These are phyloP conservation scores for Coprinopsis strossmayeri DNA, from an alignment of 768 basidiomycete genomes.

Conservation along the genomic window DNA sequence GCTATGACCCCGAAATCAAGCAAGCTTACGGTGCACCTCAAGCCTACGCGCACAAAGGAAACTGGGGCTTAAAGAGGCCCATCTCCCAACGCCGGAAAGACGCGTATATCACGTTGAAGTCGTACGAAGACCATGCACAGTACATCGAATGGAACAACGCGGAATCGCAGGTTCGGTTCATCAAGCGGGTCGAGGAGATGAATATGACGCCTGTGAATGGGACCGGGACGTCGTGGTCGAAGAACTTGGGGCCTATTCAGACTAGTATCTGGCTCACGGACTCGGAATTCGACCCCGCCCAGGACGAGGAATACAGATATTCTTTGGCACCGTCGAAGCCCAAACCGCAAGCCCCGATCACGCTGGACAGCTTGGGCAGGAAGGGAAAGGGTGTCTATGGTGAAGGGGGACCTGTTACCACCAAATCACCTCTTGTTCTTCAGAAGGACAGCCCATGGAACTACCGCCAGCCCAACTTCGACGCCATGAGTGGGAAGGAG, in stretches of 20 bases:
- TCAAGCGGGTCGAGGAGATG: slow-evolving; percentile 62
- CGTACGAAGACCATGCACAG: slow-evolving; percentile 66
- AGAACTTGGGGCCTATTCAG: slow-evolving; percentile 28
- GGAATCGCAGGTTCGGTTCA: slow-evolving; percentile 59
- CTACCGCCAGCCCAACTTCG: slow-evolving; percentile 37
- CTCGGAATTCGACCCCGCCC: slow-evolving; percentile 34
- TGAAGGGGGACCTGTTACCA: slow-evolving; percentile 4
- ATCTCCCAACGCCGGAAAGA: slow-evolving; percentile 59
- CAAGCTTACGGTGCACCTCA: slow-evolving; percentile 72
- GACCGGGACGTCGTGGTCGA: slow-evolving; percentile 28
- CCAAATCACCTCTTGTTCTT: neutral
- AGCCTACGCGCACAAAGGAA: slow-evolving; percentile 66
- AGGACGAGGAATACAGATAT: slow-evolving; percentile 9
- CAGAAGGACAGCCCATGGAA: slow-evolving; percentile 5
- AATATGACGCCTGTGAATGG: slow-evolving; percentile 28
- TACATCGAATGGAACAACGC: slow-evolving; percentile 75
- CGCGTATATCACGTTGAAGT: slow-evolving; percentile 57
- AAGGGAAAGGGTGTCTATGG: slow-evolving; percentile 20
- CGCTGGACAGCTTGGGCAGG: slow-evolving; percentile 8
- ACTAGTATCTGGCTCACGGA: slow-evolving; percentile 29
- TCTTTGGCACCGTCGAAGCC: neutral
- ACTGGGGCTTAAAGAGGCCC: slow-evolving; percentile 85
- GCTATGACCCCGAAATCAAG: slow-evolving; percentile 68
- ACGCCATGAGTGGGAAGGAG: slow-evolving; percentile 51
- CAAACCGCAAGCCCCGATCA: neutral